phyloP scores from a whole-genome alignment of 164 flowering plant species.

The Stephania japonica region DNA sequence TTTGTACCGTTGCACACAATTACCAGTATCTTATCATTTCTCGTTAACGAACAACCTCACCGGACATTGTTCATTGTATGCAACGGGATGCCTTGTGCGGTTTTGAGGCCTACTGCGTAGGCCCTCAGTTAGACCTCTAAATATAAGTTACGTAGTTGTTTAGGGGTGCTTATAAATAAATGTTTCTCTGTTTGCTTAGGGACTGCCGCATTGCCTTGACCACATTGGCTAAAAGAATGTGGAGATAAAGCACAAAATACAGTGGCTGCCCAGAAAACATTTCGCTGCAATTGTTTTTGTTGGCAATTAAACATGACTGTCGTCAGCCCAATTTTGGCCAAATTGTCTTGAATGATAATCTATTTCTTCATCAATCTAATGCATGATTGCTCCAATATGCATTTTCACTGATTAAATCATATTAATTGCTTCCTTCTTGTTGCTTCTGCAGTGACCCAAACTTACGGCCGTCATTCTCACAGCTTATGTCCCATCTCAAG shows the following conservation, averaged over 20 bases:
- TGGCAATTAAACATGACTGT: background rate
- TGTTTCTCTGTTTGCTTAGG: too few species aligned
- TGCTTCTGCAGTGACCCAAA: constrained; percentile 70
- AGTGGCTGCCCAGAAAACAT: background rate
- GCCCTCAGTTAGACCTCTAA: too few species aligned
- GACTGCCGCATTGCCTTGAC: too few species aligned
- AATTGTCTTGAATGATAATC: background rate
- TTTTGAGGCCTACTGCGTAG: too few species aligned
- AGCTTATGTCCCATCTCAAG: constrained; percentile 68
- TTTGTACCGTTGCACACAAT: background rate
- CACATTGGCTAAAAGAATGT: too few species aligned
- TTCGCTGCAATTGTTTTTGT: background rate
- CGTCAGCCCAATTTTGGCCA: background rate
- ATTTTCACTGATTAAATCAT: background rate
- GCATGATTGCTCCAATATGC: background rate
- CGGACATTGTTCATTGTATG: background rate
- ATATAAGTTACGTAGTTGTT: too few species aligned
- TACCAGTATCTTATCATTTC: background rate
- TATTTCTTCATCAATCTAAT: background rate
- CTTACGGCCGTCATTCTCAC: constrained; percentile 69
- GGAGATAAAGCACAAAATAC: too few species aligned
- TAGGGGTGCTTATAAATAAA: too few species aligned
- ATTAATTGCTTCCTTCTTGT: constrained; percentile 2
- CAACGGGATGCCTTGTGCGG: too few species aligned
- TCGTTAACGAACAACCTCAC: background rate